Base-by-base conservation (phyloP, 768 basidiomycete genomes). In the Tricholoma flavovirens region DNA sequence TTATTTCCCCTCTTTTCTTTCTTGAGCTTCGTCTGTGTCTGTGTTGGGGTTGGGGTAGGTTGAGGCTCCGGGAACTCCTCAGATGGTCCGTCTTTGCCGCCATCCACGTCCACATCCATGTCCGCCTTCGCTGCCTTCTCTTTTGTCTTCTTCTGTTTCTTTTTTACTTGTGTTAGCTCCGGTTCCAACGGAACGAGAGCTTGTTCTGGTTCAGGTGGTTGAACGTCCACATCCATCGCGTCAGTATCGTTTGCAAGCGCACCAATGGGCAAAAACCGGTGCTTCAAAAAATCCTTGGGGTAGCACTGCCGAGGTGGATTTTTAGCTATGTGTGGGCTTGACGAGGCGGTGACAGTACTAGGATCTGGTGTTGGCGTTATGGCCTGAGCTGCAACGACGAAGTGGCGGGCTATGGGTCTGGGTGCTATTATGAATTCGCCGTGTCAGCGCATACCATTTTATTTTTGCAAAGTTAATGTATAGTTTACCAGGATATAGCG, bases 251-350 rank as follows among this genome's bases (percentile, higher is more conserved):
- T 66, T 11, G 12, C 42, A 59, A 75, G 65, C 12, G 85, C 80
- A 1, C 87, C 87, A 26, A 78, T 81, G 0, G 88, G 87, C 60
- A 81, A 64, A 66, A 86, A 90, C 1, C 71, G 65, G 60, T 88
- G 87, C 56, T 75, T 88, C 30, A 90, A 73, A 1, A 83, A 60
- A 45, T 87, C 83, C 48, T 74, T 71, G 0, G 88, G 80, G 61
- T 89, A 82, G 9, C 71, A 75, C 3, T 77, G 73, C 17, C 88
- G 77, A 1, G 82, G 76, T 6, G 83, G 80, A 57, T 83, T 83
- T 64, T 80, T 71, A 54, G 74, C 70, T 24, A 69, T 55, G 9
- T 62, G 51, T 50, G 62, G 51, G 4, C 60, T 45, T 1, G 64
- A 60, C n/a, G 72, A 59, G 14, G 52, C 3, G 24, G 24, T 5